Conservation (phyloP, 768 basidiomycete genomes). For the Serpula lacrymans region DNA sequence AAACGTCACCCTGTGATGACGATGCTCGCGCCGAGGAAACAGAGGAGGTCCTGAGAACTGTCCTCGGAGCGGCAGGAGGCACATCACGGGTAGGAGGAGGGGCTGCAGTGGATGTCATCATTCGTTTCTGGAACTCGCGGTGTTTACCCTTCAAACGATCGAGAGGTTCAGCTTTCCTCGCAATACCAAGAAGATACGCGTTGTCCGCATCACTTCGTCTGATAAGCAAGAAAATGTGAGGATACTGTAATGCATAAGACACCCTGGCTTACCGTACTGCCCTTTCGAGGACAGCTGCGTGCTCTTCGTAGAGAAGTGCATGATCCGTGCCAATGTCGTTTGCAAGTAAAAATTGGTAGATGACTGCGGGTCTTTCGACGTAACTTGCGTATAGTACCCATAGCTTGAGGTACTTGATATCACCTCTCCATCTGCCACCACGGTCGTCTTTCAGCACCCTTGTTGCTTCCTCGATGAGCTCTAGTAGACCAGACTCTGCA, state of each 20-base stretch:
- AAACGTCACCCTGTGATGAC: conserved; percentile 24
- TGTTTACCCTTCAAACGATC: conserved; percentile 78
- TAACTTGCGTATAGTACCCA: conserved; percentile 94
- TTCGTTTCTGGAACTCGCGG: conserved; percentile 87
- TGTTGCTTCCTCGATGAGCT: conserved; percentile 90
- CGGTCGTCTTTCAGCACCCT: conserved; percentile 76
- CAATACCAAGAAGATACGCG: conserved; percentile 84
- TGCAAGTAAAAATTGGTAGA: conserved; percentile 85
- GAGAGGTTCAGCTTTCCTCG: conserved; percentile 74
- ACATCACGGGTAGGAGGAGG: conserved; percentile 34
- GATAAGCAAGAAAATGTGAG: conserved; percentile 2
- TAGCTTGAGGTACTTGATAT: conserved; percentile 85
- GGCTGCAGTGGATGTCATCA: conserved; percentile 56
- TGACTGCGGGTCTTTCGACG: conserved; percentile 84
- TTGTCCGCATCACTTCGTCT: conserved; percentile 90
- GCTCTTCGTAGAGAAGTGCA: conserved; percentile 89
- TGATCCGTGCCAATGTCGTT: conserved; percentile 87
- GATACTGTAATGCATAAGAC: conserved; percentile 29
- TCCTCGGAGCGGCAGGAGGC: conserved; percentile 32
- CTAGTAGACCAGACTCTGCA: conserved; percentile 85
- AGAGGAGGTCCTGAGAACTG: conserved; percentile 42
- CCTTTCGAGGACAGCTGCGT: conserved; percentile 79
- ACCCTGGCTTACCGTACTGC: conserved; percentile 63
- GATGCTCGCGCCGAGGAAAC: conserved; percentile 28
- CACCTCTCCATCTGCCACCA: conserved; percentile 69